Percentiles rank a stretch among this genome's conserved stretches.
These are phyloP conservation scores for Hypoxylon trugodes DNA, from an alignment of 495 filamentous ascomycete genomes.

Conservation along the genomic window DNA sequence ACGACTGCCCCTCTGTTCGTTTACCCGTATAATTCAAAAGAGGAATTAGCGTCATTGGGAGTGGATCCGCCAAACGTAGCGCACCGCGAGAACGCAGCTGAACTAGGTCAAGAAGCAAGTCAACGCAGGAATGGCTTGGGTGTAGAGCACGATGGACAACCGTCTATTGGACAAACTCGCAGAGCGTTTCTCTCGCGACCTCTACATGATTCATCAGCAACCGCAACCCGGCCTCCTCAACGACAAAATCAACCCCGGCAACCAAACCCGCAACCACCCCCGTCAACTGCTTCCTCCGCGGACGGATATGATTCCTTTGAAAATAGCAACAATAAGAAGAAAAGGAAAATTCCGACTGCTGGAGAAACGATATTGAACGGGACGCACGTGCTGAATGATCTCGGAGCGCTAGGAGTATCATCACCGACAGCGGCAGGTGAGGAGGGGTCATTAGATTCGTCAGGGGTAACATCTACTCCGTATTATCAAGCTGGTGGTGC, in stretches of 20 bases:
- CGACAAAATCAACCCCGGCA: constrained; percentile 49
- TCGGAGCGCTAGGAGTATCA: constrained; percentile 45
- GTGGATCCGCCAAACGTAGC: constrained; percentile 26
- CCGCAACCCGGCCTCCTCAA: constrained; percentile 36
- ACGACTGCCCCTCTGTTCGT: constrained; percentile 76
- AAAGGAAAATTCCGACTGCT: constrained; percentile 95
- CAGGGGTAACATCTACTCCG: constrained; percentile 44
- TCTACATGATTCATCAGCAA: constrained; percentile 37
- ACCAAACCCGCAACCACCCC: constrained; percentile 53
- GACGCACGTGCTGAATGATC: constrained; percentile 60
- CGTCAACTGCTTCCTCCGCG: constrained; percentile 63
- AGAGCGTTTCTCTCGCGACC: constrained; percentile 38
- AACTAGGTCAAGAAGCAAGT: constrained; percentile 40
- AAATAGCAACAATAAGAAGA: constrained; percentile 99
- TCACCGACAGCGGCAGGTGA: constrained; percentile 35
- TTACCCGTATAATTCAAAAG: constrained; percentile 66
- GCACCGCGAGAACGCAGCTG: constrained; percentile 45
- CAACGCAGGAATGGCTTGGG: constrained; percentile 43
- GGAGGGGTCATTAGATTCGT: constrained; percentile 48
- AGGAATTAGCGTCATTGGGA: constrained; percentile 44
- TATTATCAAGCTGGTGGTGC: constrained; percentile 49
- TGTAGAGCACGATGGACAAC: constrained; percentile 51
- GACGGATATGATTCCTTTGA: constrained; percentile 98
- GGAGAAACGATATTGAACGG: constrained; percentile 65
- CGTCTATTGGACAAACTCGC: constrained; percentile 40